Evolutionary conservation across 2,329 filamentous ascomycete genomes (phyloP), one percentile per base, ranked within the genome.

Genomic region (Elsinoe arachidis): DNA sequence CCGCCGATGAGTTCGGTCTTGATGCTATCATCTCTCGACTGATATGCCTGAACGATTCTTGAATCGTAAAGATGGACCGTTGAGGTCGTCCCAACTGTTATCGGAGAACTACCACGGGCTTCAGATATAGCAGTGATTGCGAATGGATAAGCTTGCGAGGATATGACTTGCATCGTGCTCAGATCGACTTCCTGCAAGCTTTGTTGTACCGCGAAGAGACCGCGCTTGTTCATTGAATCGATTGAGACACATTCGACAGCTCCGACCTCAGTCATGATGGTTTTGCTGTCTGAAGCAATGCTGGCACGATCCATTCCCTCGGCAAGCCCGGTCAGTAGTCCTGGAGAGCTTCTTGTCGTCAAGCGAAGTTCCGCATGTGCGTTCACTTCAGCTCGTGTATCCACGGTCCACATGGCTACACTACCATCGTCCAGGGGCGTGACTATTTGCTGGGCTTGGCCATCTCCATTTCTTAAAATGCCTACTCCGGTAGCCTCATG

Each of bases 401-500:
- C 63, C 6, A 69, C 47, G 41, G 95, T 87, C 90, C 90, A 96
- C 5, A 96, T 72, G 63, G 86, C 88, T n/a, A 96, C 80, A 54
- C 88, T 90, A 0, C 90, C 90, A 67, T 96, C 88, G 58, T 95
- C 89, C 6, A 96, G 75, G 1, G 90, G 89, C 0, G 87, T 85
- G 14, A 95, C 79, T 0, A 88, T 83, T 56, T 85, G 76, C 61
- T 79, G 76, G 21, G 80, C 75, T 15, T 80, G 72, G n/a, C 76
- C 73, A 1, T 77, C 75, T 19, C 72, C 74, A 63, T 79, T 76
- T 57, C 86, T 84, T 7, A 93, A 67, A 0, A 76, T 65, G 0
- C 86, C 88, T 63, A 90, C 76, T 0, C 90, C 90, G 37, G 87
- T 84, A 5, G 84, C 83, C 65, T 95, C 89, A 35, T 82, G 73